These are phyloP conservation scores for Gynandropsis gynandra DNA, from an alignment of 345 rosid genomes.

Conservation along the genomic window DNA sequence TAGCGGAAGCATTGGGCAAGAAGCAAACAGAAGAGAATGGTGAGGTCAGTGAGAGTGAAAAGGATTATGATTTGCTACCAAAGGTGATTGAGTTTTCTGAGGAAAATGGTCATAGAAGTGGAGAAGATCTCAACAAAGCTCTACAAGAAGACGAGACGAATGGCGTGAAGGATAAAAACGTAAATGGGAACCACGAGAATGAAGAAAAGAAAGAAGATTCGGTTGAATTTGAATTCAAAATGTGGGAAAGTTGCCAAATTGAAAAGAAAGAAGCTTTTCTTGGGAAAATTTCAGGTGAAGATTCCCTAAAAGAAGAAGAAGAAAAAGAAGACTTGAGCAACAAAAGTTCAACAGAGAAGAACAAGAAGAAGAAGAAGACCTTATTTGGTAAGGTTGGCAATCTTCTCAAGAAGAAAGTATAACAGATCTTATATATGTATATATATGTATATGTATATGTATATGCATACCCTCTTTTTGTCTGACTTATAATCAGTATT, in stretches of 20 bases:
- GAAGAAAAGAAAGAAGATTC: conserved; percentile 22
- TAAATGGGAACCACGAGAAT: conserved; percentile 12
- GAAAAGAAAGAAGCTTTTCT: conserved; percentile 82
- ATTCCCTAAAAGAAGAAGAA: conserved; percentile 58
- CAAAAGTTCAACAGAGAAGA: conserved; percentile 35
- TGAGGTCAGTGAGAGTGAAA: conserved; percentile 74
- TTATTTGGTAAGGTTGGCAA: conserved; percentile 83
- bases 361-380: conserved; percentile 72
- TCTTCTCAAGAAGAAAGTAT: conserved; percentile 84
- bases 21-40: conserved; percentile 51
- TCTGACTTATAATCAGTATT: not conserved
- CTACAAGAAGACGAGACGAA: not conserved
- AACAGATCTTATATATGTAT: conserved; percentile 10
- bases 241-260: conserved; percentile 91
- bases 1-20: conserved; percentile 62
- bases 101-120: conserved; percentile 61
- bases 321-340: conserved; percentile 30
- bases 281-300: conserved; percentile 48
- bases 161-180: not conserved
- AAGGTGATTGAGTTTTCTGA: conserved; percentile 74
- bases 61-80: conserved; percentile 87
- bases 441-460: not conserved
- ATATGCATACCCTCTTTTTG: no score
- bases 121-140: conserved; percentile 31
- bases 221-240: conserved; percentile 55